These are phyloP conservation scores for Trametes gibbosa DNA, from an alignment of 768 basidiomycete species.

Conservation along the genomic window DNA sequence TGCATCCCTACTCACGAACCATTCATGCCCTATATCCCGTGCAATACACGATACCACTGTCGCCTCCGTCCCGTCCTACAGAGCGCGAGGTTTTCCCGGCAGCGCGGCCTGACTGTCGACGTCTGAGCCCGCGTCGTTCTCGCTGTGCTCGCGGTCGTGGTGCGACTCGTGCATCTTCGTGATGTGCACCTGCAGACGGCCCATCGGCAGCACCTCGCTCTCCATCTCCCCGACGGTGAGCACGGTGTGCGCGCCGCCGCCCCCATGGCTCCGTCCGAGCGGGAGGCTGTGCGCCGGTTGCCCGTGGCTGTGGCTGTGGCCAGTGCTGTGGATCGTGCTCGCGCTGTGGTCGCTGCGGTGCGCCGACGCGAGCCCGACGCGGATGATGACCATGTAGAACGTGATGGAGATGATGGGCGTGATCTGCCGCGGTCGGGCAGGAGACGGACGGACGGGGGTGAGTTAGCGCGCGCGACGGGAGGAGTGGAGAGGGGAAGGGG, in stretches of 20 bases:
- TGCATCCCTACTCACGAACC: background rate
- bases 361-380: constrained; percentile 16
- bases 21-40: no score
- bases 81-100: no score
- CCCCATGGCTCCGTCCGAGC: background rate
- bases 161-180: constrained; percentile 12
- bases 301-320: no score
- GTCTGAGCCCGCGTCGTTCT: background rate
- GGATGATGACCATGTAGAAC: constrained; percentile 29
- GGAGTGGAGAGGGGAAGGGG: background rate
- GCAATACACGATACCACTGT: background rate
- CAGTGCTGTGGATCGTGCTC: no score
- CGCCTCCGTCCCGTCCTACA: no score
- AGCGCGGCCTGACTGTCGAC: background rate
- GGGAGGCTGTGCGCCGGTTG: background rate
- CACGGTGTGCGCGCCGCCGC: background rate
- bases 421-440: constrained; percentile 3
- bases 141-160: background rate
- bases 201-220: constrained; percentile 3
- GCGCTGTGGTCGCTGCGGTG: background rate
- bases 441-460: background rate
- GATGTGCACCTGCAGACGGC: constrained; percentile 9
- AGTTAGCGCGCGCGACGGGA: background rate
- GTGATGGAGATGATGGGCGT: constrained; percentile 28
- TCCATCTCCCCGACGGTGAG: constrained; percentile 6